Evolutionary conservation across 148 eudicot species (phyloP).

Genomic region (Agrostemma githago): DNA sequence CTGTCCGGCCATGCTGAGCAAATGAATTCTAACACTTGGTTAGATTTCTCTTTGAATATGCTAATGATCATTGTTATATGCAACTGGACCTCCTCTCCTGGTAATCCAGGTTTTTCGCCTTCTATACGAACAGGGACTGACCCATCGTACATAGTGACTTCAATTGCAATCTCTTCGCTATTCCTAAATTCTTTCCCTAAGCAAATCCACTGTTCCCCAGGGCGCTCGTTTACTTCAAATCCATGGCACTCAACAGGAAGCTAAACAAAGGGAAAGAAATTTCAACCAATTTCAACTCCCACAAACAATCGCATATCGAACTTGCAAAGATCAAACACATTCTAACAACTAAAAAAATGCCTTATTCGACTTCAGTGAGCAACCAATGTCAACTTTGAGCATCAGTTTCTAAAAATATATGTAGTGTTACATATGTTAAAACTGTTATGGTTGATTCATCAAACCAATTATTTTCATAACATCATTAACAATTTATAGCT

Average conservation of each 20-base stretch:
- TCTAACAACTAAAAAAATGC: not conserved
- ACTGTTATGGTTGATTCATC: too few species aligned
- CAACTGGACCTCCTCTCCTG: slow-evolving; percentile 48
- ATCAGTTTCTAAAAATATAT: too few species aligned
- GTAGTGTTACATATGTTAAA: too few species aligned
- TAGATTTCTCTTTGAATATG: slow-evolving; percentile 52
- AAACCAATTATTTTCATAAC: too few species aligned
- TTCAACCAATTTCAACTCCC: not conserved
- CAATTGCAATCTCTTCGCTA: slow-evolving; percentile 73
- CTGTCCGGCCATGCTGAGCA: slow-evolving; percentile 88
- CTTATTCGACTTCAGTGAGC: not conserved
- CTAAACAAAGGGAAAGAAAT: slow-evolving; percentile 28
- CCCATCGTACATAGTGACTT: slow-evolving; percentile 85
- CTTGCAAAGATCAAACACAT: not conserved
- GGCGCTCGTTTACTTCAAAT: slow-evolving; percentile 58
- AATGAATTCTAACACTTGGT: slow-evolving; percentile 56
- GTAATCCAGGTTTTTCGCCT: slow-evolving; percentile 30
- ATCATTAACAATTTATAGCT: too few species aligned
- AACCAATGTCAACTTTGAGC: not conserved
- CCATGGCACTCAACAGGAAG: slow-evolving; percentile 44
- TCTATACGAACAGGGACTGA: slow-evolving; percentile 46
- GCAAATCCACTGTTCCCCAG: slow-evolving; percentile 87
- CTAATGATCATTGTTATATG: slow-evolving; percentile 62
- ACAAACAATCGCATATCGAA: not conserved
- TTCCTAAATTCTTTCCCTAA: slow-evolving; percentile 56